Base-by-base conservation (phyloP, 306 rosid genomes). In the Aeschynomene evenia region DNA sequence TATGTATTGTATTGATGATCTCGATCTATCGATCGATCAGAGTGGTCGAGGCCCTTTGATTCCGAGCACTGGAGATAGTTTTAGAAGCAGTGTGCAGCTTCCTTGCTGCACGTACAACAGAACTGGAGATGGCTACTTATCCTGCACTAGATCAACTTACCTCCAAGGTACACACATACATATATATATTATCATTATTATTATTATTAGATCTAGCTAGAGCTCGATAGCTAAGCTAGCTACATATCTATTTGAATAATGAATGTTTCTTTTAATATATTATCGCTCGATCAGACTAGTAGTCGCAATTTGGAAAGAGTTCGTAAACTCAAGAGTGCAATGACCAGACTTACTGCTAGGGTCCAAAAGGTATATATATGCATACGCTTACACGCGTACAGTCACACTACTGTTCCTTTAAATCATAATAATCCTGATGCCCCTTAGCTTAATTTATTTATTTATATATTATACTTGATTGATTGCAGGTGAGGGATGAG, bases 351-450 rank as follows among this genome's bases (percentile, higher is more conserved):
- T 87, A 94, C 96, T 54, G 98, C 94, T 50, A 81, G 98, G 70
- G 98, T 94, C 50, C 98, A 94, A 82, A 90, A 94, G 97, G 98
- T 93, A 75, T n/a, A n/a, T n/a, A n/a, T n/a, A n/a, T n/a, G n/a
- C n/a, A n/a, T n/a, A n/a, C n/a, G n/a, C n/a, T n/a, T n/a, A n/a
- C n/a, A n/a, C n/a, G n/a, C n/a, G n/a, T n/a, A n/a, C n/a, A 19
- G 75, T 46, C 21, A 4, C n/a, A 42, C 53, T 74, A 19, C 36
- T n/a, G 22, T 26, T n/a, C n/a, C n/a, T n/a, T n/a, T n/a, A n/a
- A n/a, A n/a, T n/a, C n/a, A n/a, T n/a, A n/a, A n/a, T n/a, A n/a
- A n/a, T n/a, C 37, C 21, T 66, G 37, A 15, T 77, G 7, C 42
- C 73, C 40, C 50, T 54, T 15, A 45, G n/a, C n/a, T n/a, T n/a